Evolutionary conservation across 768 basidiomycete species (phyloP).

Genomic region (Lentinula raphanica): DNA sequence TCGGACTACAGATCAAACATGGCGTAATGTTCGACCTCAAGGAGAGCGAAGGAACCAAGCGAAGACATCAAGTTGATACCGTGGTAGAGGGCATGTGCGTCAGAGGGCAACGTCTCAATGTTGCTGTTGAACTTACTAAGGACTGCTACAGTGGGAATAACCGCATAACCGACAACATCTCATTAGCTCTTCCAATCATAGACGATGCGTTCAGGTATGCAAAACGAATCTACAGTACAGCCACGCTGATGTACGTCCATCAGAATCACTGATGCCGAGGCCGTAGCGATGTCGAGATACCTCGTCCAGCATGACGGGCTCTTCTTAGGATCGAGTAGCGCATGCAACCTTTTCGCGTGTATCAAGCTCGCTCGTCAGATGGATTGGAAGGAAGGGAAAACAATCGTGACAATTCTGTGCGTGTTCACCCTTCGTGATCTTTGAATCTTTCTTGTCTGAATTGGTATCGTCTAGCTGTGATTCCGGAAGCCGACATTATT

Average conservation of each 20-base stretch:
- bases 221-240: neutral
- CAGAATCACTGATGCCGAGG: constrained; percentile 90
- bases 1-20: constrained; percentile 58
- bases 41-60: constrained; percentile 89
- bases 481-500: constrained; percentile 87
- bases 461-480: constrained; percentile 58
- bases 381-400: constrained; percentile 64
- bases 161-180: constrained; percentile 85
- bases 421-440: constrained; percentile 15
- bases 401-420: constrained; percentile 82
- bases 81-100: constrained; percentile 87
- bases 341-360: constrained; percentile 93
- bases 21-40: constrained; percentile 94
- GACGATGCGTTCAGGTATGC: constrained; percentile 82
- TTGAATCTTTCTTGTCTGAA: neutral
- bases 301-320: constrained; percentile 87
- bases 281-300: constrained; percentile 93
- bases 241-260: neutral
- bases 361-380: constrained; percentile 70
- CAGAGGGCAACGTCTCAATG: constrained; percentile 11
- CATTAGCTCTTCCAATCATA: constrained; percentile 76
- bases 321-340: constrained; percentile 93
- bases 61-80: constrained; percentile 93
- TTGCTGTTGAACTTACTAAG: neutral
- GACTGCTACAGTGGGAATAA: constrained; percentile 73